phyloP scores from a whole-genome alignment of 2,329 filamentous ascomycete genomes.

The Penicillium sp. region DNA sequence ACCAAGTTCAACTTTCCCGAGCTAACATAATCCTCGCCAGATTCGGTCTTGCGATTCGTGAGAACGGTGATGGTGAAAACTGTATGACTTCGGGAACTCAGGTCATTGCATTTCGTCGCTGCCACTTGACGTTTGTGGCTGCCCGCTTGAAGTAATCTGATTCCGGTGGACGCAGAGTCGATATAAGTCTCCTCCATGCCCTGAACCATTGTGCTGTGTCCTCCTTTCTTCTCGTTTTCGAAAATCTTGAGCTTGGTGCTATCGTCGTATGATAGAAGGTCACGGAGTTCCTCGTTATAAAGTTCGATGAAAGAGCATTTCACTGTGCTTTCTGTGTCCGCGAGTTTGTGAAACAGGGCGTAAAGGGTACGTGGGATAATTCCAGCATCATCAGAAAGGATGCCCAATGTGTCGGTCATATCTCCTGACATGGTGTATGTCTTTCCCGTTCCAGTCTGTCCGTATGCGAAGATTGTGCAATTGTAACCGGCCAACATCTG shows the following conservation, averaged over 20 bases:
- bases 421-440: conserved; percentile 99
- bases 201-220: conserved; percentile 80
- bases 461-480: conserved; percentile 98
- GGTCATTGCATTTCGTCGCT: conserved; percentile 98
- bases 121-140: conserved; percentile 96
- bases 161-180: conserved; percentile 76
- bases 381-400: conserved; percentile 85
- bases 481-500: conserved; percentile 94
- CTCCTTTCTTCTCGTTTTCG: conserved; percentile 81
- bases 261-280: conserved; percentile 80
- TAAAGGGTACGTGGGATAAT: conserved; percentile 92
- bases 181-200: conserved; percentile 98
- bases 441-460: conserved; percentile 96
- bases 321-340: conserved; percentile 80
- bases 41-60: conserved; percentile 75
- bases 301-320: conserved; percentile 99
- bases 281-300: conserved; percentile 95
- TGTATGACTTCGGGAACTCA: conserved; percentile 94
- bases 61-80: conserved; percentile 95
- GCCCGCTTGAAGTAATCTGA: conserved; percentile 82
- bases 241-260: conserved; percentile 88
- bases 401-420: conserved; percentile 81
- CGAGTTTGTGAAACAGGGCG: conserved; percentile 79
- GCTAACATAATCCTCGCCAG: conserved; percentile 85
- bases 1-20: conserved; percentile 94